Conservation (phyloP, 495 filamentous ascomycete species). For the Oleoguttula mirabilis region DNA sequence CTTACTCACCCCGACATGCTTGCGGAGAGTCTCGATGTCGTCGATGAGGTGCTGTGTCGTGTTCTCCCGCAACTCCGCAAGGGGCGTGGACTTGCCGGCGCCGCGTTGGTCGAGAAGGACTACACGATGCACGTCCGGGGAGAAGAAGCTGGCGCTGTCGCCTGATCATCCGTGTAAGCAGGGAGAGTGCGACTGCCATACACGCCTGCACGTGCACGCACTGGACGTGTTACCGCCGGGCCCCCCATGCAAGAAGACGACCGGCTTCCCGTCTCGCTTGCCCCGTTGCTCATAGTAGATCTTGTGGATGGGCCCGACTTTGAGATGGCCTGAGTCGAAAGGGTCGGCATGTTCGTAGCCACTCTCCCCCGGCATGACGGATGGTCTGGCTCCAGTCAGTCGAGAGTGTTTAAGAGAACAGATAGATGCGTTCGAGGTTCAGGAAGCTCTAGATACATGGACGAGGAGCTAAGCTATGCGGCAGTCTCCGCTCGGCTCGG, state of each 20-base stretch:
- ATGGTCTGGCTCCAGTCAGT: too few species aligned
- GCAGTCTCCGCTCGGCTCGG: too few species aligned
- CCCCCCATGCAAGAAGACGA: slow-evolving; percentile 37
- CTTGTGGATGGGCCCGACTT: slow-evolving; percentile 31
- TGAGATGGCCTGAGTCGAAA: slow-evolving; percentile 24
- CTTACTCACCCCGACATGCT: slow-evolving; percentile 32
- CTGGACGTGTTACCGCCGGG: slow-evolving; percentile 33
- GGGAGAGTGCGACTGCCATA: too few species aligned
- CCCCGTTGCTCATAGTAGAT: slow-evolving; percentile 38
- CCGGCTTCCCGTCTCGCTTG: slow-evolving; percentile 26
- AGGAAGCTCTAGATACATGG: too few species aligned
- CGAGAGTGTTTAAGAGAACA: too few species aligned
- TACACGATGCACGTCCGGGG: slow-evolving; percentile 34
- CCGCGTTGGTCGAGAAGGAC: slow-evolving; percentile 39
- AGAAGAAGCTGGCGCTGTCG: slow-evolving; percentile 36
- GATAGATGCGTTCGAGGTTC: too few species aligned
- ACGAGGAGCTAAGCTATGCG: too few species aligned
- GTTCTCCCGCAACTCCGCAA: slow-evolving; percentile 33
- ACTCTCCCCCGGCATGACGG: too few species aligned
- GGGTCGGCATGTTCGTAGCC: slow-evolving; percentile 13
- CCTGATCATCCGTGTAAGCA: too few species aligned
- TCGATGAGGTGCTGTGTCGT: slow-evolving; percentile 34
- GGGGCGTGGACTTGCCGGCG: slow-evolving; percentile 33
- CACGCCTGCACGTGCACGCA: too few species aligned
- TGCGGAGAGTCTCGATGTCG: slow-evolving; percentile 35